Percentiles rank a stretch among this genome's conserved stretches.
phyloP scores from a whole-genome alignment of 78 protist species.

The Planoprotostelium fungivorum region DNA sequence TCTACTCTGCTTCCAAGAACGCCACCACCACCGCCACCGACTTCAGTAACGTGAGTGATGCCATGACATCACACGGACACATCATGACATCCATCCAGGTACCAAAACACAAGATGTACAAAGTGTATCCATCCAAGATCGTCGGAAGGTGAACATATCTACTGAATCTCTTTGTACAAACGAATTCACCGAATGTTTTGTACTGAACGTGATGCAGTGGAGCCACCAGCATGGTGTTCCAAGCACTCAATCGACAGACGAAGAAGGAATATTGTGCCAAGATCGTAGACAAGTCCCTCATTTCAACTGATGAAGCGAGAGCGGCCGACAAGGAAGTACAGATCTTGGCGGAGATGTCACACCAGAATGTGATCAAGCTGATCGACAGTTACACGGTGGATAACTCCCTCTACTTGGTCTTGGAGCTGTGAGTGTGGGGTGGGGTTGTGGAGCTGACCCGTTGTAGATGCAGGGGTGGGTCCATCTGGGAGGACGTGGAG shows the following conservation, averaged over 20 bases:
- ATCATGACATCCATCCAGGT: too few species aligned
- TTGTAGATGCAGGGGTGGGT: not conserved
- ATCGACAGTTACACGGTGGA: not conserved
- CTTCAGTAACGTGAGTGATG: not conserved
- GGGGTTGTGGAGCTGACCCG: not conserved
- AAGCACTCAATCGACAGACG: not conserved
- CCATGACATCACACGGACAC: not conserved
- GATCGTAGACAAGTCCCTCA: not conserved
- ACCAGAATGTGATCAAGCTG: not conserved
- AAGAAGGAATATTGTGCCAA: not conserved
- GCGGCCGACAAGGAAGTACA: not conserved
- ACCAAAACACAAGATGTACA: not conserved
- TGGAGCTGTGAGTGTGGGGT: not conserved
- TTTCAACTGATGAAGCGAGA: not conserved
- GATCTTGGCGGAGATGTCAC: not conserved
- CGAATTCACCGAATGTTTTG: not conserved
- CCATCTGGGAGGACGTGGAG: not conserved
- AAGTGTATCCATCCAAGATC: not conserved
- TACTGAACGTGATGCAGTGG: not conserved
- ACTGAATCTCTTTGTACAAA: not conserved
- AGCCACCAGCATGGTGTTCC: not conserved
- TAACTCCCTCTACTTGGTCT: not conserved
- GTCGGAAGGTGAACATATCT: not conserved
- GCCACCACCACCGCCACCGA: not conserved
- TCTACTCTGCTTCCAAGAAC: not conserved